Conservation (phyloP, 768 basidiomycete genomes). For the Pleurotus cornucopiae region DNA sequence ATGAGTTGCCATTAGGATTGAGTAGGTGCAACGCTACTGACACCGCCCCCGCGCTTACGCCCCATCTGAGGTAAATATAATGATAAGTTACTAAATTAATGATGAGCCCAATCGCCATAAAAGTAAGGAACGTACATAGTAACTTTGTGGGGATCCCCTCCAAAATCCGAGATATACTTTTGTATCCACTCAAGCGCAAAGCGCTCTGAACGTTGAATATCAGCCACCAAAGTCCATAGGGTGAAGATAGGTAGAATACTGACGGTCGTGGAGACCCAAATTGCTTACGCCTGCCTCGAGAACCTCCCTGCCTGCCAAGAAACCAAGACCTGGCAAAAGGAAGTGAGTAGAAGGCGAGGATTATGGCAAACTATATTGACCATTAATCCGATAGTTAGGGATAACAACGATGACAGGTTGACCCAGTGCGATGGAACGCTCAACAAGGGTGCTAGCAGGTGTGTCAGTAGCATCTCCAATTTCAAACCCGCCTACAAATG, state of each 20-base stretch:
- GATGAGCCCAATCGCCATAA: too few species aligned
- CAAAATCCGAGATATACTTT: constrained; percentile 45
- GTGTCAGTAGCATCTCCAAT: constrained; percentile 20
- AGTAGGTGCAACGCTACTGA: constrained; percentile 35
- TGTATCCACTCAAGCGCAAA: constrained; percentile 53
- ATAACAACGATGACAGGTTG: constrained; percentile 35
- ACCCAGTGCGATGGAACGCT: constrained; percentile 22
- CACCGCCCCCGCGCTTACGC: constrained; percentile 44
- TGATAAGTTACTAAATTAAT: too few species aligned
- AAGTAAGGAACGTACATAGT: constrained; percentile 27
- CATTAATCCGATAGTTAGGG: constrained; percentile 33
- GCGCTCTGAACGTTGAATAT: constrained; percentile 23
- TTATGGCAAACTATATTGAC: constrained; percentile 17
- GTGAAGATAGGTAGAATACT: constrained; percentile 13
- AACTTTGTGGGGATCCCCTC: constrained; percentile 45
- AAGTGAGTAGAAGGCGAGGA: not conserved
- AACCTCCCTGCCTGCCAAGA: constrained; percentile 35
- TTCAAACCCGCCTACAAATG: constrained; percentile 28
- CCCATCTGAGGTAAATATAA: constrained; percentile 24
- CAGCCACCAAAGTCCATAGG: not conserved
- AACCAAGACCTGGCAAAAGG: constrained; percentile 28
- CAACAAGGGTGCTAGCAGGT: constrained; percentile 22
- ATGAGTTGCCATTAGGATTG: constrained; percentile 23
- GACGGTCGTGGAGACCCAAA: constrained; percentile 48
- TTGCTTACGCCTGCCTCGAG: constrained; percentile 38